Percentiles rank a stretch among this genome's conserved stretches.
Conservation (phyloP, 2,329 filamentous ascomycete genomes). For the Ceratocystis huliohia region DNA sequence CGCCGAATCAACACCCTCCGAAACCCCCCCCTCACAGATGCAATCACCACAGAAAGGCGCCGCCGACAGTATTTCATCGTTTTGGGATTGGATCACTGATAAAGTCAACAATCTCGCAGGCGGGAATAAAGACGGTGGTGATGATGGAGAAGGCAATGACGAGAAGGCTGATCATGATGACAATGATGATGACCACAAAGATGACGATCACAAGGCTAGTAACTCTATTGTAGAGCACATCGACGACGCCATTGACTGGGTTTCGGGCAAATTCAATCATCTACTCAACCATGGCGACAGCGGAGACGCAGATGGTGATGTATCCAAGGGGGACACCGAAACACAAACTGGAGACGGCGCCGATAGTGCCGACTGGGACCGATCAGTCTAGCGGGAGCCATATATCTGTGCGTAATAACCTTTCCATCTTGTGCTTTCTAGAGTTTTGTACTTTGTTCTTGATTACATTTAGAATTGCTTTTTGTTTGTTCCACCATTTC, state of each 20-base stretch:
- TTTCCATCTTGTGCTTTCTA: not conserved
- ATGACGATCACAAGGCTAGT: constrained; percentile 25
- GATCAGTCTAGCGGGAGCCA: too few relatives aligned
- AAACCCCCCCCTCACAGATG: not conserved
- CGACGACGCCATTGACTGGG: constrained; percentile 39
- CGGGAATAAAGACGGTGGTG: constrained; percentile 21
- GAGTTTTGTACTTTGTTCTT: not conserved
- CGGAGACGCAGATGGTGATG: not conserved
- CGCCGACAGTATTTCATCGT: constrained; percentile 16
- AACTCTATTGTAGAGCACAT: constrained; percentile 26
- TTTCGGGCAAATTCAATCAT: constrained; percentile 36
- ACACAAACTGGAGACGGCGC: not conserved
- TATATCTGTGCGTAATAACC: too few relatives aligned
- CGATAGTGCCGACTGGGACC: not conserved
- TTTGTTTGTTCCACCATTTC: not conserved
- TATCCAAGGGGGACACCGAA: not conserved
- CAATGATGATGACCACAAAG: constrained; percentile 20
- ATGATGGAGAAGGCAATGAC: constrained; percentile 17
- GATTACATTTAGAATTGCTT: not conserved
- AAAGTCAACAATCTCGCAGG: constrained; percentile 5
- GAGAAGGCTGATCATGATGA: constrained; percentile 13
- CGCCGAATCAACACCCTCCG: not conserved
- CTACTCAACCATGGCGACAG: constrained; percentile 22
- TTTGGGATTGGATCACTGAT: constrained; percentile 12
- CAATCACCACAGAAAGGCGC: constrained; percentile 22